Base-by-base conservation (phyloP, 495 filamentous ascomycete species). In the Penicillium paradoxum region DNA sequence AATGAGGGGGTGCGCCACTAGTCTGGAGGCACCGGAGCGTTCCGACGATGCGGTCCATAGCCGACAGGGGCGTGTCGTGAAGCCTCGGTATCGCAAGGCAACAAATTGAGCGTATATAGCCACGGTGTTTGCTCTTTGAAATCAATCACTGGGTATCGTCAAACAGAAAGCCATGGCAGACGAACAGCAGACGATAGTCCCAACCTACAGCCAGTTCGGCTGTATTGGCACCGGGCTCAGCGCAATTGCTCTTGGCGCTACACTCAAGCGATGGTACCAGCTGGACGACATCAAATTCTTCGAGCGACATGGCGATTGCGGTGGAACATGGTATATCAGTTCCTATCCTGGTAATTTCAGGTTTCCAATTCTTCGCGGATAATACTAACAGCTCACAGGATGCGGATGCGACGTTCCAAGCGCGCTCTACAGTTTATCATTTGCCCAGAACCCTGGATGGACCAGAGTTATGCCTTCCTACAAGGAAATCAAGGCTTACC, bases 371-470 rank as follows among this genome's bases (percentile, higher is more conserved):
- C 11, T 4, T 36, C 15, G 33, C 6, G 4, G 9, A 2, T 2
- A 2, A 32, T 32, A 21, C 10, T 51, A 8, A 51, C 49, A 3
- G 10, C 17, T 36, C 24, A 3, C 27, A 66, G 63, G 63, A 19
- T 63, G 57, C 32, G 63, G 37, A 6, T 66, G 63, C 51, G 63
- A 63, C 48, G 60, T 63, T 5, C 63, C 60, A 2, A 55, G 54
- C 29, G 60, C 57, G 0, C 75, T 80, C 36, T 82, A 82, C 58
- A 67, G 61, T 33, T 81, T 75, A 59, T 77, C 72, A 3, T 83
- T 82, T 50, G 69, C 59, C 1, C 58, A 62, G 44, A 82, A 77
- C 50, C 59, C 72, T 3, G 60, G 70, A 36, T 81, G 77, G 8
- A 69, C 71, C 1, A 45, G 58, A 19, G 72, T 77, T 13, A 71